Percentiles rank a stretch among this genome's conserved stretches.
These are phyloP conservation scores for Astrephomene gubernaculifera DNA, from an alignment of 139 green algal genomes.

Conservation along the genomic window DNA sequence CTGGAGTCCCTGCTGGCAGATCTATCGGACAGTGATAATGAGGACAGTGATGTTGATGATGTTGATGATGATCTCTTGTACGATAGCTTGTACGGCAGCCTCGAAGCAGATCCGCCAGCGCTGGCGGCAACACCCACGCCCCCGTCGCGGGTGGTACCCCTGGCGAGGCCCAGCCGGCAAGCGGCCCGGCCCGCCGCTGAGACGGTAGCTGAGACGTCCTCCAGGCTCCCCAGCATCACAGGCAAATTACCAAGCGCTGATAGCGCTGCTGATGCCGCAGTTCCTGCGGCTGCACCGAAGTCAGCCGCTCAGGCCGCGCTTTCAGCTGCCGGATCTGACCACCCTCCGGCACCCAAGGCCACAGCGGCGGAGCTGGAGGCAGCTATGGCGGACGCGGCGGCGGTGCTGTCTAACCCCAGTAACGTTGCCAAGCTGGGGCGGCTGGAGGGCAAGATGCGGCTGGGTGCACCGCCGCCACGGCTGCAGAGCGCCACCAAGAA, in stretches of 20 bases:
- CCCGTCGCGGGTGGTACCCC: no score
- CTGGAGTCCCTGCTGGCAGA: not conserved
- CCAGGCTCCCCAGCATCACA: no score
- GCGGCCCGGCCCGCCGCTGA: no score
- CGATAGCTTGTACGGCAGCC: no score
- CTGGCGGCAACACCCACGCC: not conserved
- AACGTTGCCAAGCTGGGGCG: not conserved
- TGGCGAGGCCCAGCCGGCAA: no score
- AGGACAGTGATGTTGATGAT: not conserved
- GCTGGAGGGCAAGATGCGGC: conserved; percentile 14
- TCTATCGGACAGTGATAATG: not conserved
- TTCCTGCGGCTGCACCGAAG: no score
- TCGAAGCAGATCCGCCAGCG: no score
- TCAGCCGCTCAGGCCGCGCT: no score
- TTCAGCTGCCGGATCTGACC: no score
- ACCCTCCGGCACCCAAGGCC: not conserved
- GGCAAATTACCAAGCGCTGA: no score
- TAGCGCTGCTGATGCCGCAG: not conserved
- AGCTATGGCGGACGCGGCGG: not conserved
- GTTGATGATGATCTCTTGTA: not conserved
- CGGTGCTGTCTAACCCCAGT: not conserved
- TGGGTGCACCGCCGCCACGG: not conserved
- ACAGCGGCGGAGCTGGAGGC: not conserved
- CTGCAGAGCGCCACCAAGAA: not conserved
- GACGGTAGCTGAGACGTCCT: no score